Percentiles rank a stretch among this genome's conserved stretches.
These are phyloP conservation scores for Rhodotorula mucilaginosa DNA, from an alignment of 1,284 basidiomycete species.

Conservation along the genomic window DNA sequence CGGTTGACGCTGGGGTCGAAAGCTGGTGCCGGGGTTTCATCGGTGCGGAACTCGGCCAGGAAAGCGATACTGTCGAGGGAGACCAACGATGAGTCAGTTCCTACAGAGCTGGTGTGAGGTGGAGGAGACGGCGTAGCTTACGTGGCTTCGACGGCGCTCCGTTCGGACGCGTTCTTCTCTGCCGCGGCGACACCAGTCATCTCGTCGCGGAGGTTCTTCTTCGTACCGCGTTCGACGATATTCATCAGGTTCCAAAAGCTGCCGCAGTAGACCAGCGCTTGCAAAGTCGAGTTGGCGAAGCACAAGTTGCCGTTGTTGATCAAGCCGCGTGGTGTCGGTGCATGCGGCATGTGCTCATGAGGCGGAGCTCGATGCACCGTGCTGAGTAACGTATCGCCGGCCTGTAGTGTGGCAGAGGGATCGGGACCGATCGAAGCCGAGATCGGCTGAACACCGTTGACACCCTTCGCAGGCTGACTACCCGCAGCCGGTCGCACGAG, in stretches of 20 bases:
- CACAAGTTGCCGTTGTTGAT: constrained; percentile 97
- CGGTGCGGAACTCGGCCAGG: constrained; percentile 66
- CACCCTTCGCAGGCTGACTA: neutral
- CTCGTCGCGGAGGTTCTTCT: constrained; percentile 53
- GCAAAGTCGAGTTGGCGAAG: constrained; percentile 91
- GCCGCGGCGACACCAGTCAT: constrained; percentile 56
- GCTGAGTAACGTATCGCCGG: constrained; percentile 7
- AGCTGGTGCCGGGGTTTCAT: neutral
- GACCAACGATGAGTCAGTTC: neutral
- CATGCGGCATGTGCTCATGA: constrained; percentile 11
- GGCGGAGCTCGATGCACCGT: constrained; percentile 4
- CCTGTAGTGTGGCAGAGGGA: neutral
- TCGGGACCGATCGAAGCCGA: constrained; percentile 2
- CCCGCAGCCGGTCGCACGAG: constrained; percentile 30
- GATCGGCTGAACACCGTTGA: constrained; percentile 8
- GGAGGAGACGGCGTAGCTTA: constrained; percentile 40
- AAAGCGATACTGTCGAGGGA: constrained; percentile 59
- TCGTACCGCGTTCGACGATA: constrained; percentile 62
- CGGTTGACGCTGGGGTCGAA: constrained; percentile 19
- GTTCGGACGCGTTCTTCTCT: constrained; percentile 56
- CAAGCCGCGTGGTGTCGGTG: constrained; percentile 61
- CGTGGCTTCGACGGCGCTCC: constrained; percentile 72
- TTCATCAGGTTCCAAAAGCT: constrained; percentile 79
- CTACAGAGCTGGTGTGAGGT: no score
- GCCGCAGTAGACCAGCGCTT: constrained; percentile 82